Base-by-base conservation (phyloP, 768 basidiomycete genomes). In the Clavulina sp. region DNA sequence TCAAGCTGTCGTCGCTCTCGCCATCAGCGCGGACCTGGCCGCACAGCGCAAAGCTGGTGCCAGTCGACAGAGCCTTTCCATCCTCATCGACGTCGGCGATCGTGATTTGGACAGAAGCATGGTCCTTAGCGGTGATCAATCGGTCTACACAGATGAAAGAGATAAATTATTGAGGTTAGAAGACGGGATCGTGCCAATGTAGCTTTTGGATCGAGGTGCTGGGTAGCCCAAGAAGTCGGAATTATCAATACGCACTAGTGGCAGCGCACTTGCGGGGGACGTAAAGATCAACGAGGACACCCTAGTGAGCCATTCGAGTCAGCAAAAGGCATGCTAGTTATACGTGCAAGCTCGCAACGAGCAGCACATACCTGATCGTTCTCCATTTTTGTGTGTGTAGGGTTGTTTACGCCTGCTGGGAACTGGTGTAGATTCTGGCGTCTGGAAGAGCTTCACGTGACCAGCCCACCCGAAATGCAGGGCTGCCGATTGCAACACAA, bases 251-350 rank as follows among this genome's bases (percentile, higher is more conserved):
- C 52, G 47, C 64, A 95, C 91, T 92, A 61, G 91, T 93, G 51
- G 92, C 91, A 65, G 89, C 79, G 69, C 95, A 97, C 71, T 97
- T 97, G 77, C 95, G 87, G 69, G 95, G 95, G 65, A 97, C 92
- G 74, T 99, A 99, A 70, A 99, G 91, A 76, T 97, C 95, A 65
- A 99, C 95, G 68, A 99, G 92, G 66, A 86, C 75, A 71, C 95
- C 93, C 87, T 95, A 53, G 4, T 56, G 36, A 58, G 52, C 33
- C 34, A 46, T 41, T 49, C 3, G 18, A 50, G 28, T 46, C 33
- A 48, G 29, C 23, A 18, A 19, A 3, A n/a, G 3, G 5, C 23
- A 21, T 30, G n/a, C 7, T 13, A 30, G 5, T 36, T 18, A 30
- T 54, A 5, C 53, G 23, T 29, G 40, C 19, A 58, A 13, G 29